Base-by-base conservation (phyloP, 2,329 filamentous ascomycete genomes). In the Pseudovirgaria hyperparasitica region DNA sequence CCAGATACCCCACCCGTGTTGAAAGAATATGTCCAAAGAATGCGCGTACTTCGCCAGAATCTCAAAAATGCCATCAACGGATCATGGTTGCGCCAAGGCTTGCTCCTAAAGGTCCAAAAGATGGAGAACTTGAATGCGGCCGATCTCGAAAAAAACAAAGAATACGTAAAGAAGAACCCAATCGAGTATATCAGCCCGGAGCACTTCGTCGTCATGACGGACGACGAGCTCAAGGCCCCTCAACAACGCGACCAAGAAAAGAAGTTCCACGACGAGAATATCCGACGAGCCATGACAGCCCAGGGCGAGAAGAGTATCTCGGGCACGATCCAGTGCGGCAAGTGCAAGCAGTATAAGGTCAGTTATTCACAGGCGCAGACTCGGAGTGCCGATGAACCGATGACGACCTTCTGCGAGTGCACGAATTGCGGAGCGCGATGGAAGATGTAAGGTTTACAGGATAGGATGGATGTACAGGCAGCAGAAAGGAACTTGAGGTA, bases 341-440 rank as follows among this genome's bases (percentile, higher is more conserved):
- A 85, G 56, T 98, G 90, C 60, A 81, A 81, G 45, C 70, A 92
- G 68, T 86, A 81, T 65, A 86, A 84, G 65, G 90, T 96, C 49
- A 85, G 79, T 56, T 98, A 98, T 58, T 84, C 74, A 25, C 90
- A 98, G 60, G 90, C 90, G 4, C 90, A 98, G 65, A 98, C 90
- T 10, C 71, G 90, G 38, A 81, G 74, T 61, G 90, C 90, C 39
- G 90, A 98, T 70, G 90, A 96, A 60, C 87, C 87, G 39, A 66
- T 68, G 60, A 68, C 64, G 23, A 67, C 64, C 0, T 67, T 67
- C 42, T 67, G 63, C 46, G 62, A 65, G 49, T 67, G 63, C 46
- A 61, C 56, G 38, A 55, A 60, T 33, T 67, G 63, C 34, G 62
- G 62, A 4, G 55, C 65, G 36, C 46, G 59, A 31, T 67, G 63